phyloP scores from a whole-genome alignment of 768 basidiomycete species.

The Dictyophora rubrovolvata region DNA sequence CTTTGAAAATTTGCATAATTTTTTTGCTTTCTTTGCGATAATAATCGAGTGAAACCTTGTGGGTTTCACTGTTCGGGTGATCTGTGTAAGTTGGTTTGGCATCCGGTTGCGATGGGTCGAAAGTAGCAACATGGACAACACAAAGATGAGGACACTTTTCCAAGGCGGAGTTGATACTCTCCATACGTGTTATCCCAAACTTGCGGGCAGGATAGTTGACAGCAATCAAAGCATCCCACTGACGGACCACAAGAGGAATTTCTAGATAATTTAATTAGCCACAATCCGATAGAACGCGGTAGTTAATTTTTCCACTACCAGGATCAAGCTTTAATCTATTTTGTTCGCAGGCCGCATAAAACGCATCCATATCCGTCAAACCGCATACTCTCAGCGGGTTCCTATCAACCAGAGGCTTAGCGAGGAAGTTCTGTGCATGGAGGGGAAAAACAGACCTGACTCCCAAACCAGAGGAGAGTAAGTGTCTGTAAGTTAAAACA shows the following conservation, averaged over 20 bases:
- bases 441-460: slow-evolving; percentile 30
- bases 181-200: slow-evolving; percentile 90
- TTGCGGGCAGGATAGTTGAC: slow-evolving; percentile 92
- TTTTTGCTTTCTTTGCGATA: slow-evolving; percentile 88
- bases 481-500: slow-evolving; percentile 68
- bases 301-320: slow-evolving; percentile 19
- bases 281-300: slow-evolving; percentile 13
- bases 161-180: slow-evolving; percentile 61
- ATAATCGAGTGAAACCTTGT: slow-evolving; percentile 93
- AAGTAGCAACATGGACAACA: slow-evolving; percentile 92
- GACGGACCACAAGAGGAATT: slow-evolving; percentile 69
- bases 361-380: slow-evolving; percentile 87
- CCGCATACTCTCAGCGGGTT: slow-evolving; percentile 77
- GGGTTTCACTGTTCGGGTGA: slow-evolving; percentile 78
- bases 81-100: slow-evolving; percentile 83
- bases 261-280: slow-evolving; percentile 22
- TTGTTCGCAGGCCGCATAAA: slow-evolving; percentile 79
- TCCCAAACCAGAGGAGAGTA: slow-evolving; percentile 58
- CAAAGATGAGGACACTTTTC: slow-evolving; percentile 77
- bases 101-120: slow-evolving; percentile 28
- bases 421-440: neutral
- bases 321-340: slow-evolving; percentile 58
- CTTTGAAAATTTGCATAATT: slow-evolving; percentile 74
- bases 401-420: slow-evolving; percentile 8
- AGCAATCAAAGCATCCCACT: slow-evolving; percentile 86